Evolutionary conservation across 139 green algal genomes (phyloP).

Genomic region (Microglena sp.): DNA sequence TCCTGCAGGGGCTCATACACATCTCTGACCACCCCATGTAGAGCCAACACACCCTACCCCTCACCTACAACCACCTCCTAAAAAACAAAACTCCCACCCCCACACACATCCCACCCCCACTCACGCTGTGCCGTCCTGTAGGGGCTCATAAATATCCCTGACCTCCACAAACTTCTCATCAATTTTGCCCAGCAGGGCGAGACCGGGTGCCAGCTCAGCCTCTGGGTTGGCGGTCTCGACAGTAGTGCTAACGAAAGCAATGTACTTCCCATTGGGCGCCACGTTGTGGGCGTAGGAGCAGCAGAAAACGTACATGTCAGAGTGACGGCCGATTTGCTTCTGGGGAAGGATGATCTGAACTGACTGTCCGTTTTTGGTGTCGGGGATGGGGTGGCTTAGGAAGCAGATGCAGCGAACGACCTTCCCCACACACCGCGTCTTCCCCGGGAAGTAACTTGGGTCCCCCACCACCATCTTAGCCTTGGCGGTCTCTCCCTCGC

Average conservation of each 20-base stretch:
- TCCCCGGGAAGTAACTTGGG: constrained; percentile 69
- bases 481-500: constrained; percentile 63
- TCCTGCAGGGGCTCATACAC: constrained; percentile 8
- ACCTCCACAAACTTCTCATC: constrained; percentile 88
- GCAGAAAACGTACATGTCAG: constrained; percentile 99
- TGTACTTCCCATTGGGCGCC: constrained; percentile 74
- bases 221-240: constrained; percentile 79
- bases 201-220: constrained; percentile 54
- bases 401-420: constrained; percentile 93
- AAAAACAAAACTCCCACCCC: too few relatives aligned
- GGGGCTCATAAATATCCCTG: constrained; percentile 65
- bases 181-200: constrained; percentile 84
- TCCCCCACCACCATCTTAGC: constrained; percentile 91
- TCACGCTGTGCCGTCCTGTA: constrained; percentile 55
- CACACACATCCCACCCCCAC: constrained; percentile 6
- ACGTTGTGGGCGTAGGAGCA: constrained; percentile 91
- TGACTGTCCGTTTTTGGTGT: constrained; percentile 78
- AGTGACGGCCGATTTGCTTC: constrained; percentile 79
- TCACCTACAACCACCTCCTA: too few relatives aligned
- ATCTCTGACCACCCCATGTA: too few relatives aligned
- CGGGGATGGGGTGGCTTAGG: constrained; percentile 90
- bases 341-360: constrained; percentile 97
- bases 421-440: constrained; percentile 36
- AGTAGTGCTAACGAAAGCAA: constrained; percentile 95
- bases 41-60: too few relatives aligned